Evolutionary conservation across 2,329 filamentous ascomycete species (phyloP), one percentile per base, ranked within the genome.

Genomic region (Graphilbum ipis-grandicollis): DNA sequence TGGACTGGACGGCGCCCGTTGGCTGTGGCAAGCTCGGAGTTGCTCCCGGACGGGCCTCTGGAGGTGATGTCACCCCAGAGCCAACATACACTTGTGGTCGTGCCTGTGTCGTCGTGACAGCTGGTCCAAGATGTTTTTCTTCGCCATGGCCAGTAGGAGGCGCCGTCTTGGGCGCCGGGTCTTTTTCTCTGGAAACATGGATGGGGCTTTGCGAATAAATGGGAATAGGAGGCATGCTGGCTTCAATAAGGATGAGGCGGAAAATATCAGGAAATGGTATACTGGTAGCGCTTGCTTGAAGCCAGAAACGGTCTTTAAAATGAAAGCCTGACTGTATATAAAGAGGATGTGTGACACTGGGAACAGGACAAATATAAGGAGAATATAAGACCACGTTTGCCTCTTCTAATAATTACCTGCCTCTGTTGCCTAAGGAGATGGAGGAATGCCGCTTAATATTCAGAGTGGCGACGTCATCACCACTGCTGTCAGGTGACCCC

Each of bases 171-270:
- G 66, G 60, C 17, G 65, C 66, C 31, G 55, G 49, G 23, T 58
- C 65, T 14, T 58, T 57, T 34, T 68, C 58, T 53, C 71, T 74
- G 40, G 63, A 56, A 28, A 66, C 63, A 46, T 59, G 66, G 51
- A 76, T 72, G 33, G 72, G 71, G 50, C 68, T 72, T 38, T 65
- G 53, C 26, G 62, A 65, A 52, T 73, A 71, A 31, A 75, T 63
- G 34, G 65, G 67, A 42, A 77, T 65, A n/a, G 70, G 63, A 34
- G 71, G 61, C 71, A 76, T 76, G 14, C n/a, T 33, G 26, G 7
- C 2, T 14, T 13, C 5, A 28, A 13, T 28, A n/a, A 28, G 21
- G 21, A 5, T 23, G 21, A 10, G 5, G 21, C 21, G 10, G 10
- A 6, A 23, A 23, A 25, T 25, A 25, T 25, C 23, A 25, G 12